Percentiles rank a stretch among this genome's conserved stretches.
Evolutionary conservation across 2,329 filamentous ascomycete genomes (phyloP).

Genomic region (Epichloe elymi): DNA sequence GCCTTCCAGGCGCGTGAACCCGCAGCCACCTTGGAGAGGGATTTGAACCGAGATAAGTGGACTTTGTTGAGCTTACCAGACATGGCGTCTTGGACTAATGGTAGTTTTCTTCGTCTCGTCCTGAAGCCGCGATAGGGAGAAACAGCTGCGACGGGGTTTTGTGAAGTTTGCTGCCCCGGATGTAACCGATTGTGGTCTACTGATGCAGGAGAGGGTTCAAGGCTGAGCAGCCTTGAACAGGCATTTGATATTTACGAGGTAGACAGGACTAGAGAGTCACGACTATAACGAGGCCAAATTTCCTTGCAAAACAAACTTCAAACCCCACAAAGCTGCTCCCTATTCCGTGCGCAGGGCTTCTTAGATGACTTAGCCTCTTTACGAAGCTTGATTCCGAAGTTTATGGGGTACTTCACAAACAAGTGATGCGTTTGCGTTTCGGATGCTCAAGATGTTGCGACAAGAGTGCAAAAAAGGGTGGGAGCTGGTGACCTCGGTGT

Average conservation of each 20-base stretch:
- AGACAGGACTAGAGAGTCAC: conserved; percentile 20
- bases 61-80: conserved; percentile 20
- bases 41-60: neutral
- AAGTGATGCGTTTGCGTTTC: neutral
- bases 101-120: neutral
- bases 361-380: neutral
- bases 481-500: neutral
- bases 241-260: conserved; percentile 20
- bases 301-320: neutral
- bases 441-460: neutral
- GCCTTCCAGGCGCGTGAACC: neutral
- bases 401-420: neutral
- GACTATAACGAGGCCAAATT: conserved; percentile 17
- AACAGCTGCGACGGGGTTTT: neutral
- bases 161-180: conserved; percentile 6
- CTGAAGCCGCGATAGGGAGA: neutral
- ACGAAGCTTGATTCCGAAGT: neutral
- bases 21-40: neutral
- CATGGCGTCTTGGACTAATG: conserved; percentile 12
- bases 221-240: conserved; percentile 13
- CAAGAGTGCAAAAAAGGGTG: neutral
- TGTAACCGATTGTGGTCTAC: conserved; percentile 12
- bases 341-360: conserved; percentile 1
- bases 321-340: neutral
- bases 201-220: conserved; percentile 15